A percentile compares a stretch with the other conserved stretches of the same genome.
phyloP scores from a whole-genome alignment of 306 rosid species.

The Gastrolobium bilobum region DNA sequence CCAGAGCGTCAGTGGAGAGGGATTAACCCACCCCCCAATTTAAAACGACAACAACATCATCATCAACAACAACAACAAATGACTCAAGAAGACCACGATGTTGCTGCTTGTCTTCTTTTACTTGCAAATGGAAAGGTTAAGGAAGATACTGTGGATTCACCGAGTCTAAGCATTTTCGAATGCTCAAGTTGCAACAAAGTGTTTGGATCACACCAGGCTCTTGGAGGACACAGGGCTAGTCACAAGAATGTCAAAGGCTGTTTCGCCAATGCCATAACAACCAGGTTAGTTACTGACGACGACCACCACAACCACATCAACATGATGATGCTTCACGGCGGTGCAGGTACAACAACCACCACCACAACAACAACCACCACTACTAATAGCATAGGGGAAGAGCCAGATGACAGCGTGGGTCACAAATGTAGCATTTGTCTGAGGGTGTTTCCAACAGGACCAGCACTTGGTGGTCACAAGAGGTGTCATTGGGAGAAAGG shows the following conservation, averaged over 20 bases:
- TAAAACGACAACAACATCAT: constrained; percentile 3
- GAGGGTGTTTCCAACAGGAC: constrained; percentile 71
- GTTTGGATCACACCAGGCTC: constrained; percentile 84
- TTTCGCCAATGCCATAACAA: constrained; percentile 52
- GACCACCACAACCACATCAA: neutral
- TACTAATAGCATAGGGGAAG: neutral
- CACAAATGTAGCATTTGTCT: constrained; percentile 65
- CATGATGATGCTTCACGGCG: no score
- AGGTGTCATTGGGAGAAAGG: constrained; percentile 76
- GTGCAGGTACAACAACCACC: neutral
- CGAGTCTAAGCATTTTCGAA: constrained; percentile 50
- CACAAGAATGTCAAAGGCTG: constrained; percentile 84
- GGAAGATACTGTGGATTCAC: neutral
- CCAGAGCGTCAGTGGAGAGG: constrained; percentile 95
- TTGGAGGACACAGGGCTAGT: constrained; percentile 84
- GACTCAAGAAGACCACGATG: constrained; percentile 65
- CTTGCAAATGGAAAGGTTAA: constrained; percentile 53
- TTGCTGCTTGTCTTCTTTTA: constrained; percentile 67
- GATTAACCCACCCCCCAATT: constrained; percentile 68
- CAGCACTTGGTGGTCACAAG: constrained; percentile 76
- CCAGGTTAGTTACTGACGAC: neutral
- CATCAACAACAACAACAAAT: neutral
- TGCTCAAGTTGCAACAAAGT: constrained; percentile 85
- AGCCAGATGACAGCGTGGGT: neutral
- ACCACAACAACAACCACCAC: neutral